These are phyloP conservation scores for Paralagenidium karlingii DNA, from an alignment of 352 stramenopile species.

Conservation along the genomic window DNA sequence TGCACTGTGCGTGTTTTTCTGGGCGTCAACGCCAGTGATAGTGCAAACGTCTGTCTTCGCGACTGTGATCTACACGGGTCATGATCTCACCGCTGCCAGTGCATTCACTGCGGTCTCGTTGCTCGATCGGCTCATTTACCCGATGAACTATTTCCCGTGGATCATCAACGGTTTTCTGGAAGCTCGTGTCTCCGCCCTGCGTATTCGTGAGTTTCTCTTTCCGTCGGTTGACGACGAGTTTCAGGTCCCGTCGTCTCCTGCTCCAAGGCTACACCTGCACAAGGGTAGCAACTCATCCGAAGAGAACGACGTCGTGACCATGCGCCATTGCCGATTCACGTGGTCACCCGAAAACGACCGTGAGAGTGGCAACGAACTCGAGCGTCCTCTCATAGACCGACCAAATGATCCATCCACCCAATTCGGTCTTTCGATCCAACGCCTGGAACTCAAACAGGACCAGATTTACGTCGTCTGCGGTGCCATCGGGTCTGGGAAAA, in stretches of 20 bases:
- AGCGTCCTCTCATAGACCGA: slow-evolving; percentile 4
- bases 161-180: slow-evolving; percentile 86
- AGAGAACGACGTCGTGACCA: slow-evolving; percentile 8
- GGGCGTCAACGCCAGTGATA: slow-evolving; percentile 78
- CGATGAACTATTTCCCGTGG: slow-evolving; percentile 88
- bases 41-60: slow-evolving; percentile 79
- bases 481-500: slow-evolving; percentile 17
- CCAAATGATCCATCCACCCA: neutral
- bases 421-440: slow-evolving; percentile 35
- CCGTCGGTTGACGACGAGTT: slow-evolving; percentile 1
- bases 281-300: neutral
- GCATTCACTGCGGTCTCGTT: slow-evolving; percentile 79
- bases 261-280: slow-evolving; percentile 1
- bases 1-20: slow-evolving; percentile 85
- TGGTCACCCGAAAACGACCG: slow-evolving; percentile 5
- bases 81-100: slow-evolving; percentile 64
- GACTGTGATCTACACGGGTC: slow-evolving; percentile 49
- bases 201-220: slow-evolving; percentile 69
- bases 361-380: neutral
- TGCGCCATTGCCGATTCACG: slow-evolving; percentile 14
- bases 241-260: neutral
- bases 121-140: slow-evolving; percentile 80
- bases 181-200: slow-evolving; percentile 62
- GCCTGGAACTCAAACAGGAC: slow-evolving; percentile 20
- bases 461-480: slow-evolving; percentile 49